Evolutionary conservation across 2,329 filamentous ascomycete species (phyloP).

Genomic region (Penicillium nordicum): DNA sequence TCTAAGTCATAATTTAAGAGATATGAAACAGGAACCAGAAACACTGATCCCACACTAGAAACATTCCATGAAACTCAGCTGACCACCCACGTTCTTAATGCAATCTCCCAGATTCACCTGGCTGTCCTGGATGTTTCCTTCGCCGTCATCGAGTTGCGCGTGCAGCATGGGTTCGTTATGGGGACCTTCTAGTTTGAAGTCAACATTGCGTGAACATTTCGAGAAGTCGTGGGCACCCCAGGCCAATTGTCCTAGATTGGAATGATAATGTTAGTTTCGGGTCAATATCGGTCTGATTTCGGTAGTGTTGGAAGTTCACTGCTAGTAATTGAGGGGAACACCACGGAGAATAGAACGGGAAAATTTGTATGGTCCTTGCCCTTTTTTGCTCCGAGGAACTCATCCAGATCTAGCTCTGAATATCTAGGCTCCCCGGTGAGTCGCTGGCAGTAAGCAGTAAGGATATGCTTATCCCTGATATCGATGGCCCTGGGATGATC

Average conservation of each 20-base stretch:
- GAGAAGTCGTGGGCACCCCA: slow-evolving; percentile 19
- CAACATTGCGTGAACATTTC: slow-evolving; percentile 7
- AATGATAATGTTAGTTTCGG: background rate
- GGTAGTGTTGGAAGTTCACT: background rate
- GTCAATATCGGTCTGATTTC: background rate
- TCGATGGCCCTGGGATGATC: slow-evolving; percentile 17
- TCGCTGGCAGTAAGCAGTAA: slow-evolving; percentile 19
- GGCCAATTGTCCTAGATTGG: slow-evolving; percentile 14
- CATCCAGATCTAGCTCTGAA: slow-evolving; percentile 22
- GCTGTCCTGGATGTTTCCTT: slow-evolving; percentile 7
- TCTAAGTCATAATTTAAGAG: background rate
- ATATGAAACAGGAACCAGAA: background rate
- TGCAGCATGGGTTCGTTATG: slow-evolving; percentile 17
- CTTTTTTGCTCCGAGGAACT: slow-evolving; percentile 15
- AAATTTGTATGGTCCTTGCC: slow-evolving; percentile 7
- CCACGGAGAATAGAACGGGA: background rate
- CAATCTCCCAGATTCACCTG: slow-evolving; percentile 19
- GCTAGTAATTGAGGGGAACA: background rate
- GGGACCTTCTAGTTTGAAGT: slow-evolving; percentile 17
- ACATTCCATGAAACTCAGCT: slow-evolving; percentile 21
- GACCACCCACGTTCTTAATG: slow-evolving; percentile 23
- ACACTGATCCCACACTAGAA: slow-evolving; percentile 7
- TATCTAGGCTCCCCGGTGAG: slow-evolving; percentile 16
- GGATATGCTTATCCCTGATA: slow-evolving; percentile 19
- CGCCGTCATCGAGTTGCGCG: slow-evolving; percentile 13